These are phyloP conservation scores for Cladorrhinum sp. DNA, from an alignment of 2,329 filamentous ascomycete genomes.

Conservation along the genomic window DNA sequence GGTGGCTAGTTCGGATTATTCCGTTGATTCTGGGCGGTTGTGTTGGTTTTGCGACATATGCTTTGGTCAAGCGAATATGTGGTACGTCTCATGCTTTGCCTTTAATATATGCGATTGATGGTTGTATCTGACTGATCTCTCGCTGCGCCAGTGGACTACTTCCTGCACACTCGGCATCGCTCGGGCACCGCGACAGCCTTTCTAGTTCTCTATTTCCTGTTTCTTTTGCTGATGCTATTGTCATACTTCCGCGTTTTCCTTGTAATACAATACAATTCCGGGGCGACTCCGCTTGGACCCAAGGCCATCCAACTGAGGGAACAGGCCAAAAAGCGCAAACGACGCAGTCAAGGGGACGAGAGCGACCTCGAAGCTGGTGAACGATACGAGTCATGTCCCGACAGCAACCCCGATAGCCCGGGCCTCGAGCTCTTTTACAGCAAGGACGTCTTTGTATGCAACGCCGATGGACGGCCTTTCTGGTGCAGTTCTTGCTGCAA, in stretches of 20 bases:
- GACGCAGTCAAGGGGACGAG: constrained; percentile 12
- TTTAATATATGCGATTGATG: constrained; percentile 2
- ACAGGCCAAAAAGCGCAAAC: constrained; percentile 14
- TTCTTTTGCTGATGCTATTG: constrained; percentile 63
- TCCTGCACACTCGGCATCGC: constrained; percentile 52
- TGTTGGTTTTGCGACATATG: constrained; percentile 69
- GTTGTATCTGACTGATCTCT: constrained; percentile 11
- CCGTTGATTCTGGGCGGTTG: constrained; percentile 65
- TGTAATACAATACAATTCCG: constrained; percentile 67
- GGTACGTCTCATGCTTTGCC: constrained; percentile 48
- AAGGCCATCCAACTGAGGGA: constrained; percentile 25
- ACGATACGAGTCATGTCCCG: constrained; percentile 32
- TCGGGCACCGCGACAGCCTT: constrained; percentile 63
- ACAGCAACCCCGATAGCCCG: constrained; percentile 56
- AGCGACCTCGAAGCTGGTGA: constrained; percentile 26
- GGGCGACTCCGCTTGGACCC: constrained; percentile 66
- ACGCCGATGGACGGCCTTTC: constrained; percentile 75
- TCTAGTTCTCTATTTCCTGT: constrained; percentile 67
- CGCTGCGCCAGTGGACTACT: constrained; percentile 60
- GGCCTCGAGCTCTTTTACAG: constrained; percentile 75
- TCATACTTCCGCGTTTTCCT: constrained; percentile 71
- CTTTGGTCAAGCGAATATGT: constrained; percentile 64
- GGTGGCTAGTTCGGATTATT: constrained; percentile 61
- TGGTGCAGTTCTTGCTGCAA: constrained; percentile 83
- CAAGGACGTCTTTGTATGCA: constrained; percentile 80